A percentile compares a stretch with the other conserved stretches of the same genome.
Evolutionary conservation across 495 filamentous ascomycete genomes (phyloP).

Genomic region (Hypomontagnella monticulosa): DNA sequence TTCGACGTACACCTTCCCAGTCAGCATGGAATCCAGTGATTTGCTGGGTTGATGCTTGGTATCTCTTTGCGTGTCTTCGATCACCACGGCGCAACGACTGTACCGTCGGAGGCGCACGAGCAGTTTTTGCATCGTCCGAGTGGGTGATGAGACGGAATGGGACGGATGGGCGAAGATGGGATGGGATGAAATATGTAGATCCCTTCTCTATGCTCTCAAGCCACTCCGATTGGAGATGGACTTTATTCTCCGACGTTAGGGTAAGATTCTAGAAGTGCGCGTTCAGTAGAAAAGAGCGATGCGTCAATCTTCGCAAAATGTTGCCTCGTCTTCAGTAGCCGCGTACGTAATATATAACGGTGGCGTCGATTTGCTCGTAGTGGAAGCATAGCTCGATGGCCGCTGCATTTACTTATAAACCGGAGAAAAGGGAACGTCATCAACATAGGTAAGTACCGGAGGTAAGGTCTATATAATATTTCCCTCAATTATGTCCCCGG

Average conservation of each 20-base stretch:
- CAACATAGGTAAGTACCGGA: neutral
- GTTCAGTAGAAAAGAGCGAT: neutral
- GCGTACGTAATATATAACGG: neutral
- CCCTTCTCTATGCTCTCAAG: neutral
- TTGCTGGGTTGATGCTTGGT: conserved; percentile 18
- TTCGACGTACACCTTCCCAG: conserved; percentile 34
- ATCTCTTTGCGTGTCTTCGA: neutral
- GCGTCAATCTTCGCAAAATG: neutral
- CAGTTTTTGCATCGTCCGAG: conserved; percentile 22
- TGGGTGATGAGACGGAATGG: neutral
- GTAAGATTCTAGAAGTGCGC: too few species aligned
- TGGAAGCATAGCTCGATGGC: conserved; percentile 2
- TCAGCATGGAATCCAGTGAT: conserved; percentile 24
- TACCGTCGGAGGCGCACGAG: conserved; percentile 24
- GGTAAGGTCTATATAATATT: neutral
- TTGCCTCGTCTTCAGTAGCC: too few species aligned
- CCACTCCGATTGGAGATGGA: neutral
- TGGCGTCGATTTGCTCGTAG: neutral
- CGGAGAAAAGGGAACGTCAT: neutral
- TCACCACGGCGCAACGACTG: conserved; percentile 22
- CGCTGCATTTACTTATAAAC: neutral
- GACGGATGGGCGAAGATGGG: neutral
- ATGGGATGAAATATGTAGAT: neutral
- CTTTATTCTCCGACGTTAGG: neutral
- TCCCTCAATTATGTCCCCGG: conserved; percentile 1